A percentile compares a stretch with the other conserved stretches of the same genome.
Evolutionary conservation across 352 stramenopile genomes (phyloP).

Genomic region (Globisporangium mamillatum): DNA sequence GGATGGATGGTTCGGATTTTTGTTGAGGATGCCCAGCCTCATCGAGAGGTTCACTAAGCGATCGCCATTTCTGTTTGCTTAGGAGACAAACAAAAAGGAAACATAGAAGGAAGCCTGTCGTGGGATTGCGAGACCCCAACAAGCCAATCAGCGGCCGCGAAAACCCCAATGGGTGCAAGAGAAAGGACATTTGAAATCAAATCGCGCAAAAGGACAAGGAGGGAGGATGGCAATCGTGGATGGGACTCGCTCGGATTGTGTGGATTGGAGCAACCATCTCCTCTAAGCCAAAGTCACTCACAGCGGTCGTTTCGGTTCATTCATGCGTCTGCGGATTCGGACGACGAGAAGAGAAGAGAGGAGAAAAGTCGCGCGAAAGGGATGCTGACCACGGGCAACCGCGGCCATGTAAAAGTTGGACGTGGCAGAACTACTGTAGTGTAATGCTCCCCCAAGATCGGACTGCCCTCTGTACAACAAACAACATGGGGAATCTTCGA

Average conservation of each 20-base stretch:
- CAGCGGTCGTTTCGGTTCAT: background rate
- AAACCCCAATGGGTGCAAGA: background rate
- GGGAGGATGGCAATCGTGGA: background rate
- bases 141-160: background rate
- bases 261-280: background rate
- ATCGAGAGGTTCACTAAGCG: background rate
- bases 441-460: background rate
- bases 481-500: background rate
- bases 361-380: background rate
- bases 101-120: background rate
- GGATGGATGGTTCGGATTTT: background rate
- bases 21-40: background rate
- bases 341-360: too few relatives aligned
- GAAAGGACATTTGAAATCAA: background rate
- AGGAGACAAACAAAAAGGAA: background rate
- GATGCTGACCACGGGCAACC: background rate
- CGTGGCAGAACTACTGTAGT: background rate
- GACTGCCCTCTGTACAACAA: background rate
- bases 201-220: too few relatives aligned
- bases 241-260: background rate
- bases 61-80: background rate
- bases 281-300: background rate
- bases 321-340: background rate
- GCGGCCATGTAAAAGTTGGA: slow-evolving; percentile 2
- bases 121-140: background rate